Evolutionary conservation across 306 rosid species (phyloP).

Genomic region (Acacia crassicarpa): DNA sequence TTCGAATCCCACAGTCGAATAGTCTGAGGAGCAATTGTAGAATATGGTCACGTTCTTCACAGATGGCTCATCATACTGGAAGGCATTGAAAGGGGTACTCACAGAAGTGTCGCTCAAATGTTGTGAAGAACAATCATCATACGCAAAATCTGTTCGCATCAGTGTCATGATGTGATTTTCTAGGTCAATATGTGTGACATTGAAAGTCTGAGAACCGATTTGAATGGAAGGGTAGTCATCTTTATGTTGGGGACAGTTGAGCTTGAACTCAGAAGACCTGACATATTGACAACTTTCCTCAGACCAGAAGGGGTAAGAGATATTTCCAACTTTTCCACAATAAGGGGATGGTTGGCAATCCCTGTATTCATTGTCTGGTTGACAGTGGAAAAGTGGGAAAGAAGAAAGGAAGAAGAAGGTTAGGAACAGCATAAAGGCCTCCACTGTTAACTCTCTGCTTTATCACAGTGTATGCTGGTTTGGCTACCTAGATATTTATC

Average conservation of each 20-base stretch:
- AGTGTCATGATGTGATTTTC: not conserved
- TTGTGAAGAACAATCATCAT: not conserved
- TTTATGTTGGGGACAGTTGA: not conserved
- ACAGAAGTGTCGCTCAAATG: not conserved
- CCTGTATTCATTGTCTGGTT: not conserved
- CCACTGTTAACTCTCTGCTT: not conserved
- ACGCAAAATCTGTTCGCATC: not conserved
- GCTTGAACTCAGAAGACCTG: not conserved
- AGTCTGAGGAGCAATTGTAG: not conserved
- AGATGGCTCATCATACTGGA: not conserved
- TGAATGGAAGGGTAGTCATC: not conserved
- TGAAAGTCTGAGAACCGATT: not conserved
- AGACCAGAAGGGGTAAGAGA: not conserved
- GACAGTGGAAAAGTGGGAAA: not conserved
- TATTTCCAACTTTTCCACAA: not conserved
- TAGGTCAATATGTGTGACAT: not conserved
- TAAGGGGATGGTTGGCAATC: not conserved
- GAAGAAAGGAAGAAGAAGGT: not conserved
- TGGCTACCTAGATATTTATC: not conserved
- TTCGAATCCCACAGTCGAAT: not conserved
- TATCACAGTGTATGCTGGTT: not conserved
- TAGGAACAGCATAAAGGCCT: not conserved
- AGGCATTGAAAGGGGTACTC: not conserved
- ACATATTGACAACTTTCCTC: not conserved
- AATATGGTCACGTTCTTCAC: slow-evolving; percentile 11